These are phyloP conservation scores for Prunus persica DNA, from an alignment of 306 rosid species.

Conservation along the genomic window DNA sequence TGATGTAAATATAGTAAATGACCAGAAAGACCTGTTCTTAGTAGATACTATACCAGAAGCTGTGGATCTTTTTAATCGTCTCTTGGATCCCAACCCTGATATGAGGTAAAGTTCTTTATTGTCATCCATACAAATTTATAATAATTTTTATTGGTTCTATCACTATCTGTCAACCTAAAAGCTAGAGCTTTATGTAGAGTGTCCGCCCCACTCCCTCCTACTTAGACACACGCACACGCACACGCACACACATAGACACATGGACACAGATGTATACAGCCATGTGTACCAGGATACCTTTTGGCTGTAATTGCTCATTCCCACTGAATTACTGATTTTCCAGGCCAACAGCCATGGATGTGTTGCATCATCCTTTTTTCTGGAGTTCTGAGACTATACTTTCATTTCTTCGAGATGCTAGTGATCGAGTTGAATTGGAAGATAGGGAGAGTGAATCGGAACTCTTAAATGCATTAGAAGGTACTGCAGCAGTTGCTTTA, in stretches of 20 bases:
- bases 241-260: not conserved
- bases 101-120: slow-evolving; percentile 20
- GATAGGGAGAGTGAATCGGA: slow-evolving; percentile 32
- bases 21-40: slow-evolving; percentile 34
- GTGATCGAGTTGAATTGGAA: slow-evolving; percentile 44
- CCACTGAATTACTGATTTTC: not conserved
- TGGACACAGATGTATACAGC: not conserved
- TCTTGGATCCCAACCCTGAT: slow-evolving; percentile 27
- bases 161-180: not conserved
- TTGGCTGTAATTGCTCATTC: not conserved
- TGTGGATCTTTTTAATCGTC: slow-evolving; percentile 29
- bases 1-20: slow-evolving; percentile 33
- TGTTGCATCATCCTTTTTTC: slow-evolving; percentile 38
- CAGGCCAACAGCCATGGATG: slow-evolving; percentile 37
- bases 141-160: not conserved
- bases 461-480: slow-evolving; percentile 34
- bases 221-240: not conserved
- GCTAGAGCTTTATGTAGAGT: not conserved
- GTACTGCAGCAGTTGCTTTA: slow-evolving; percentile 26
- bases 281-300: not conserved
- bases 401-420: slow-evolving; percentile 43
- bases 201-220: not conserved
- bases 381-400: slow-evolving; percentile 36
- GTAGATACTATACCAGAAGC: slow-evolving; percentile 33
- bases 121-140: not conserved